Evolutionary conservation across 208 protist species (phyloP).

Genomic region (Leishmania braziliensis): DNA sequence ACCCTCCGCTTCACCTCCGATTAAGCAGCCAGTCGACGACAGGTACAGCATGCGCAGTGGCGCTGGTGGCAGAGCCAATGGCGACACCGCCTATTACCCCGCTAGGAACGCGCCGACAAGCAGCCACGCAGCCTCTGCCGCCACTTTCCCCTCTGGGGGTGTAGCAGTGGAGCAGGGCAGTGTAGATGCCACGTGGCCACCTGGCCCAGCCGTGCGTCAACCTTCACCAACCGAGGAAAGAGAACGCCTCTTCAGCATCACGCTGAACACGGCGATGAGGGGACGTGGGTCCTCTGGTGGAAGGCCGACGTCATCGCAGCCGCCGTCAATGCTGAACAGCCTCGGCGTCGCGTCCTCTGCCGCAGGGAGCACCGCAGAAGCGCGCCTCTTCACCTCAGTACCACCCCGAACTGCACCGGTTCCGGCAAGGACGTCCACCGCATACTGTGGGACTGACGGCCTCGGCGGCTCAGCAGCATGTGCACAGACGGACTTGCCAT

Average conservation of each 20-base stretch:
- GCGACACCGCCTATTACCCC: background rate
- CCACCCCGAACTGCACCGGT: background rate
- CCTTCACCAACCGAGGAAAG: conserved; percentile 18
- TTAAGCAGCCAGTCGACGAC: conserved; percentile 10
- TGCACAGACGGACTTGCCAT: background rate
- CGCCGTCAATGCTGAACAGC: background rate
- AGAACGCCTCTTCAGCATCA: conserved; percentile 32
- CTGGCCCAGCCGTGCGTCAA: conserved; percentile 12
- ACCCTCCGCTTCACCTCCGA: conserved; percentile 21
- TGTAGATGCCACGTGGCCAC: conserved; percentile 15
- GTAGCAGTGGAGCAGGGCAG: conserved; percentile 1
- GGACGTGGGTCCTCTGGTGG: background rate
- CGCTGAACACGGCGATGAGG: conserved; percentile 15
- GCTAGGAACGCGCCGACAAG: background rate
- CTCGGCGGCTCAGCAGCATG: background rate
- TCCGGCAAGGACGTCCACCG: background rate
- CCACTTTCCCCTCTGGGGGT: background rate
- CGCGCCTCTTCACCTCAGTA: background rate
- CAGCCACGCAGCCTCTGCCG: background rate
- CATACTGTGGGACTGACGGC: background rate
- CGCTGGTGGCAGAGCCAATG: background rate
- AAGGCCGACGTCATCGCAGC: background rate
- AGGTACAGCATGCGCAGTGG: background rate
- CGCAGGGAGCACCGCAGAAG: background rate
- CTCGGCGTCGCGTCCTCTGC: background rate